Base-by-base conservation (phyloP, 805 yeast genomes). In the Yamadazyma nakazawae region DNA sequence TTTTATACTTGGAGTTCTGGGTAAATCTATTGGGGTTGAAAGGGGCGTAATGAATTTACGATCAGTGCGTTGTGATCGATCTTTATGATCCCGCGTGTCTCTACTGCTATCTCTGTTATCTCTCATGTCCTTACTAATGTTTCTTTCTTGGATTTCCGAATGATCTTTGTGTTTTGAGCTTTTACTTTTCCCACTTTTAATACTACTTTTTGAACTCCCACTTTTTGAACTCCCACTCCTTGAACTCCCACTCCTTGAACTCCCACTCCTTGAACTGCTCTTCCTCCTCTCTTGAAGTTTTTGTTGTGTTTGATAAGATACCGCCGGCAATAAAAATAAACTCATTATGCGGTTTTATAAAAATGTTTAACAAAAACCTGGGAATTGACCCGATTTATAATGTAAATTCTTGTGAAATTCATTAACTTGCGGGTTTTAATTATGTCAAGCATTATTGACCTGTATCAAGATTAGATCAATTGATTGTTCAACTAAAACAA, bases 261-360 rank as follows among this genome's bases (percentile, higher is more conserved):
- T 21, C 7, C 24, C 24, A 21, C 24, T 21, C n/a, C n/a, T n/a
- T n/a, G n/a, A n/a, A n/a, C n/a, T n/a, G n/a, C n/a, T n/a, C 32
- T 28, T 28, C n/a, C n/a, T 28, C 32, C 24, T 21, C 16, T 59
- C 48, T 35, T 62, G 58, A 30, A 69, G 42, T 51, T 69, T 68
- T 49, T 71, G 72, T 47, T 68, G 66, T 21, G 69, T 68, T 53
- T 71, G 76, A 48, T 67, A 71, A 54, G 68, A 69, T 44, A 68
- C 66, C 17, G 70, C 52, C 0, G 74, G 74, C 5, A 70, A 70
- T 26, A 67, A 57, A 40, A 60, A 69, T 51, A 66, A 71, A 50
- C 66, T 68, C 75, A 70, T 70, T 18, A 31, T 13, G 21, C 9
- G 32, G 32, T 11, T 28, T 11, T 38, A 11, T n/a, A n/a, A 9